These are phyloP conservation scores for Talaromyces amestolkiae DNA, from an alignment of 2,329 filamentous ascomycete species.

Conservation along the genomic window DNA sequence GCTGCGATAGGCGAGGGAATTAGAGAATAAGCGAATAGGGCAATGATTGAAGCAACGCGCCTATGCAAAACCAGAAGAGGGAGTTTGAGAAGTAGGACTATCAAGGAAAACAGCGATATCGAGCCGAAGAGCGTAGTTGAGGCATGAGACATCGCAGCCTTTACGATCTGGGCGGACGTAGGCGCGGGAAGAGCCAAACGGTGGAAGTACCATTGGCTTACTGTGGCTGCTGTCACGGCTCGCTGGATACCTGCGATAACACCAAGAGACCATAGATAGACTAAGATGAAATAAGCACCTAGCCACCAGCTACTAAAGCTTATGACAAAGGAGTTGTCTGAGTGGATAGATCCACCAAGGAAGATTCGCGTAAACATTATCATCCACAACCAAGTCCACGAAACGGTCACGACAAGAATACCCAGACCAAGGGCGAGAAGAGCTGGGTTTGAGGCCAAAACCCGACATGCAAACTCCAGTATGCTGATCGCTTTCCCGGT, in stretches of 20 bases:
- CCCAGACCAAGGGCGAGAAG: conserved; percentile 80
- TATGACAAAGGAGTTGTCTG: conserved; percentile 69
- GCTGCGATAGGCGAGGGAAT: conserved; percentile 82
- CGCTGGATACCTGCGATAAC: conserved; percentile 86
- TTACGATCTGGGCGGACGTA: conserved; percentile 75
- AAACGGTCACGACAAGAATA: conserved; percentile 70
- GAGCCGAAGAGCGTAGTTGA: conserved; percentile 86
- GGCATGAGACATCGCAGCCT: conserved; percentile 77
- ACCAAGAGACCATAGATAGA: conserved; percentile 93
- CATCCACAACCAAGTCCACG: conserved; percentile 95
- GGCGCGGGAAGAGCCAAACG: conserved; percentile 76
- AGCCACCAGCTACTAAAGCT: conserved; percentile 91
- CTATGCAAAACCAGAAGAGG: conserved; percentile 81
- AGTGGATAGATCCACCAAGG: conserved; percentile 75
- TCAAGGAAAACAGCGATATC: conserved; percentile 80
- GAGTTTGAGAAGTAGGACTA: conserved; percentile 76
- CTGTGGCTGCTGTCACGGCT: conserved; percentile 86
- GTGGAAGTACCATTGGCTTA: conserved; percentile 99
- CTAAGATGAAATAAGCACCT: conserved; percentile 83
- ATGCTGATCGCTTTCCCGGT: conserved; percentile 82
- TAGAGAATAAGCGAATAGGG: conserved; percentile 72
- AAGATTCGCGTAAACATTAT: conserved; percentile 96
- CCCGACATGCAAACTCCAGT: conserved; percentile 85
- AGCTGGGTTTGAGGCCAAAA: conserved; percentile 79
- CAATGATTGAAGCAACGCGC: conserved; percentile 66